phyloP scores from a whole-genome alignment of 116 monocot genomes.

The Trichopus zeylanicus region DNA sequence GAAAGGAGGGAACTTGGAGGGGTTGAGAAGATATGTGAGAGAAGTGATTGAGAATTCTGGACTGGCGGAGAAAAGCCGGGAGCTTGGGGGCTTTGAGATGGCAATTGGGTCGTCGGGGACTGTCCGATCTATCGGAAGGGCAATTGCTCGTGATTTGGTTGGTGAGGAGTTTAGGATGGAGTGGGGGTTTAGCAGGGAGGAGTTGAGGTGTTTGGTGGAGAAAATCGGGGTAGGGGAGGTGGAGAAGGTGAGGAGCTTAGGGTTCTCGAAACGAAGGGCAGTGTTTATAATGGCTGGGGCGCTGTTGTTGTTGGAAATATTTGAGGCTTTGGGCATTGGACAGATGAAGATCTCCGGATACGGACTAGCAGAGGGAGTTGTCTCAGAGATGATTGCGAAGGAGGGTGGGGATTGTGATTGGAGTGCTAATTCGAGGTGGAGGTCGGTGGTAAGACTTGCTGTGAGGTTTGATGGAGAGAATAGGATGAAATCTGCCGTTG shows the following conservation, averaged over 20 bases:
- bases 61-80: constrained; percentile 3
- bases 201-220: constrained; percentile 12
- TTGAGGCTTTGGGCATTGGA: constrained; percentile 14
- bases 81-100: constrained; percentile 13
- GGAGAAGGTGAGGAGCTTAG: constrained; percentile 8
- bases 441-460: constrained; percentile 11
- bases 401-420: constrained; percentile 1
- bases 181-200: constrained; percentile 14
- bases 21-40: constrained; percentile 6
- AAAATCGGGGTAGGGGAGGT: constrained; percentile 1
- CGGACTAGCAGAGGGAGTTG: constrained; percentile 23
- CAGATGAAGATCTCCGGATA: constrained; percentile 18
- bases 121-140: constrained; percentile 12
- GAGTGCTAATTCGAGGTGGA: neutral
- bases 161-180: constrained; percentile 2
- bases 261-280: constrained; percentile 14
- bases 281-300: constrained; percentile 15
- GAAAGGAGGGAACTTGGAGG: neutral
- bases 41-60: constrained; percentile 8
- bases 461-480: constrained; percentile 12
- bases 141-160: constrained; percentile 7
- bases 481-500: neutral
- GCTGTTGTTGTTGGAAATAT: constrained; percentile 21
- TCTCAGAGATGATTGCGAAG: constrained; percentile 16
- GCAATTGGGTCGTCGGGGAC: constrained; percentile 26